Percentiles rank a stretch among this genome's conserved stretches.
Evolutionary conservation across 2,329 filamentous ascomycete species (phyloP).

Genomic region (Aureobasidium namibiae): DNA sequence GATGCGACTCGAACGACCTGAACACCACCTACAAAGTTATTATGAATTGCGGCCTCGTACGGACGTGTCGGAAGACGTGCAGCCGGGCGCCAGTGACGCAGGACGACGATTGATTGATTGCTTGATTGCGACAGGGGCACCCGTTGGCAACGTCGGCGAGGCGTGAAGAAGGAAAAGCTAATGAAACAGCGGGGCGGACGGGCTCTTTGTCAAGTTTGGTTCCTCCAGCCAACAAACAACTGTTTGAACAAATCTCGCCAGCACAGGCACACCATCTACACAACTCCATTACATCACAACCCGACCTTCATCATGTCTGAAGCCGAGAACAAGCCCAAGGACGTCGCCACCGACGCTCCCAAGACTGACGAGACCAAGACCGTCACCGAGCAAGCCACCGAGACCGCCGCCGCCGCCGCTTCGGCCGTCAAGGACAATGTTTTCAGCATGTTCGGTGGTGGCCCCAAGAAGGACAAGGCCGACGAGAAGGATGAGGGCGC

Average conservation of each 20-base stretch:
- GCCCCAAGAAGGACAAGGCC: slow-evolving; percentile 95
- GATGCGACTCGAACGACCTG: neutral
- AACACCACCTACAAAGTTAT: neutral
- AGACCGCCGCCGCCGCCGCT: slow-evolving; percentile 29
- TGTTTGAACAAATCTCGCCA: neutral
- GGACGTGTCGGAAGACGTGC: neutral
- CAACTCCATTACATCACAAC: neutral
- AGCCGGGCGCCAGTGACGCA: neutral
- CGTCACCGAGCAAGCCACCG: slow-evolving; percentile 19
- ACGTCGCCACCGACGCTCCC: slow-evolving; percentile 3
- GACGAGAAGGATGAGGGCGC: slow-evolving; percentile 63
- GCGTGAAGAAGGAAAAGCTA: neutral
- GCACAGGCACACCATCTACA: neutral
- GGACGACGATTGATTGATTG: neutral
- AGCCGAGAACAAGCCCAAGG: slow-evolving; percentile 12
- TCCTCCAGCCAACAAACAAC: neutral
- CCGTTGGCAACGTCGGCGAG: neutral
- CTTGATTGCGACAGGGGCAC: neutral
- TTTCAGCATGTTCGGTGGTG: slow-evolving; percentile 98
- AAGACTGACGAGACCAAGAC: slow-evolving; percentile 11
- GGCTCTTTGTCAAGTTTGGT: neutral
- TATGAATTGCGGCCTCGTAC: neutral
- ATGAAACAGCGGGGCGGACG: neutral
- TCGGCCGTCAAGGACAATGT: slow-evolving; percentile 50
- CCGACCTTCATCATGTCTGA: slow-evolving; percentile 4